Base-by-base conservation (phyloP, 2,329 filamentous ascomycete genomes). In the Diplocarpon rosae region DNA sequence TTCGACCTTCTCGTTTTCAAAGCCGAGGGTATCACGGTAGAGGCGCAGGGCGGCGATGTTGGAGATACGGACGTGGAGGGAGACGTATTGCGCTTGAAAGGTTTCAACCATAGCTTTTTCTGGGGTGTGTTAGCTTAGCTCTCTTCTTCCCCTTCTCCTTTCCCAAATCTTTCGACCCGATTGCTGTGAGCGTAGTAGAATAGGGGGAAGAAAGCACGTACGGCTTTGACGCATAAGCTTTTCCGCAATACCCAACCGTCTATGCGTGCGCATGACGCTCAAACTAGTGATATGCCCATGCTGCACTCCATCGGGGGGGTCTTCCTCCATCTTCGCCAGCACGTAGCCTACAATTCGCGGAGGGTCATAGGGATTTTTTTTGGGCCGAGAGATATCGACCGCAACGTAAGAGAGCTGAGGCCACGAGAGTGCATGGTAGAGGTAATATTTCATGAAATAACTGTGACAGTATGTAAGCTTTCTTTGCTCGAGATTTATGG, bases 391-490 rank as follows among this genome's bases (percentile, higher is more conserved):
- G 46, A 89, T 81, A 65, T 96, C 90, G 58, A 98, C 88, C 56
- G 92, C 92, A 46, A 98, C 90, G 67, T 89, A 96, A 67, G 83
- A 90, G 54, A 98, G 79, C 69, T 96, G 90, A 37, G 92, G 92
- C 92, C 92, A 98, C 58, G 88, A 94, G 55, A 96, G 80, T 13
- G 90, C 89, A 68, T 98, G 92, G 76, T 98, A 98, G 61, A 98
- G 80, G 72, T 98, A 98, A 75, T 98, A 98, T 76, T 98, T 98
- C 69, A 95, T 85, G 66, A 96, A 96, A 77, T 98, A 98, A 74
- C 58, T 60, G 29, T 33, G 35, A 27, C 17, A 33, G 13, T 13
- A 16, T 11, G 29, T 50, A 30, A 49, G 48, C 29, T 40, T 47
- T 31, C 35, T 13, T 9, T 31, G 31, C n/a, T 31, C 16, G 20